Evolutionary conservation across 768 basidiomycete species (phyloP).

Genomic region (Trametopsis cervina): DNA sequence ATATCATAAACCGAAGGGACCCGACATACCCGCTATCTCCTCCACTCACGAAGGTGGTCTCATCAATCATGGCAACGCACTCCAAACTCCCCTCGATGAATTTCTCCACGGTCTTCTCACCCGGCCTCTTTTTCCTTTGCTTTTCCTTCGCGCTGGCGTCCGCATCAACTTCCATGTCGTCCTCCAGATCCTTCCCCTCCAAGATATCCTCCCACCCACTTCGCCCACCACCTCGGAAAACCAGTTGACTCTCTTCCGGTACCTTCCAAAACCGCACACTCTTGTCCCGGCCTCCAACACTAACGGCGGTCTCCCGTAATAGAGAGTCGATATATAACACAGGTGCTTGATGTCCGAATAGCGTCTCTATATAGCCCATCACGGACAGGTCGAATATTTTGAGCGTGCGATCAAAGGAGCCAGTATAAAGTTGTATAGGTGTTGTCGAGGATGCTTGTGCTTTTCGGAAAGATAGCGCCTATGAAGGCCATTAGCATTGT

Average conservation of each 20-base stretch:
- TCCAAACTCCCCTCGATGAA: slow-evolving; percentile 92
- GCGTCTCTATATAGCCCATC: slow-evolving; percentile 90
- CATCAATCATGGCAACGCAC: slow-evolving; percentile 92
- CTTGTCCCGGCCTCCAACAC: slow-evolving; percentile 85
- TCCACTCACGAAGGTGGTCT: slow-evolving; percentile 85
- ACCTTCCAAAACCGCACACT: slow-evolving; percentile 96
- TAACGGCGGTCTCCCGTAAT: slow-evolving; percentile 77
- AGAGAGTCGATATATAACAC: slow-evolving; percentile 75
- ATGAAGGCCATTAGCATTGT: slow-evolving; percentile 4
- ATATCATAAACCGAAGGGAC: not conserved
- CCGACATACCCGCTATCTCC: slow-evolving; percentile 88
- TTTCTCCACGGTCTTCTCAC: slow-evolving; percentile 26
- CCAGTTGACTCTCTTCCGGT: slow-evolving; percentile 88
- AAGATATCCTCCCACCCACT: slow-evolving; percentile 74
- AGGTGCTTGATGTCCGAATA: slow-evolving; percentile 95
- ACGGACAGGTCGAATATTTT: slow-evolving; percentile 81
- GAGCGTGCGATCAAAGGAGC: slow-evolving; percentile 80
- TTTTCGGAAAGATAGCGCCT: slow-evolving; percentile 75
- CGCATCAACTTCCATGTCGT: slow-evolving; percentile 54
- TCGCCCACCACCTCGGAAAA: slow-evolving; percentile 92
- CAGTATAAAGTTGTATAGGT: slow-evolving; percentile 55
- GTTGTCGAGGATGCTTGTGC: slow-evolving; percentile 33
- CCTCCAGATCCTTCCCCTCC: slow-evolving; percentile 66
- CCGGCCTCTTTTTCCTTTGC: slow-evolving; percentile 25
- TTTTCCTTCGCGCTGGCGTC: slow-evolving; percentile 18